Evolutionary conservation across 257 asterid genomes (phyloP), one percentile per base, ranked within the genome.

Genomic region (Solanum okadae): DNA sequence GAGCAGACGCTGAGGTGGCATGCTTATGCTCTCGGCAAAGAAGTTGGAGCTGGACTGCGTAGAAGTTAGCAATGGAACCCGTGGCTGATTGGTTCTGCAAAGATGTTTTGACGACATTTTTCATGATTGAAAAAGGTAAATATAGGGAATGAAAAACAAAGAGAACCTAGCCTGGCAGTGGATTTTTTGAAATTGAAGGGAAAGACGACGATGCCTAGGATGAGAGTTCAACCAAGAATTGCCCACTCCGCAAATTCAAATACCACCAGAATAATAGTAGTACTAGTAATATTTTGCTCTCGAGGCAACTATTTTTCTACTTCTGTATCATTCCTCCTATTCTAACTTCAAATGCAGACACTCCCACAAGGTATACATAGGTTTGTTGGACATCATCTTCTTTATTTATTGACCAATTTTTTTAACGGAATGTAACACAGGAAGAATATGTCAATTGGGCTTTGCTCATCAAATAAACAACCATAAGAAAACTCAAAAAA

Each of bases 1-100:
- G 93, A 89, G 88, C 29, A 88, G 86, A 89, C 75, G 89, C 87
- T 34, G 91, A 56, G 72, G 90, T 89, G 87, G 91, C 92, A 34
- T 82, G 88, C 76, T 72, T 75, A 27, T 52, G 61, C 68, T 82
- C 90, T 91, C 85, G 89, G 91, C 97, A 92, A 71, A 91, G 92
- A 71, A 89, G 92, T 22, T 91, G 95, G 83, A 94, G 95, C 91
- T 89, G 91, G 79, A 91, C 89, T 5, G 94, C 93, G 61, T 91
- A 92, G 42, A 12, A 78, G 90, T 88, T 91, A 88, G 95, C 96
- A 46, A 83, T 83, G 8, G 92, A 88, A 87, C 87, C 34, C 86
- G 72, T 25, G 86, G 91, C 90, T 29, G 81, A 27, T 34, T 81
- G 87, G 63, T 49, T 87, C 44, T 59, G 61, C 46, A 93, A 33